Conservation (phyloP, 345 rosid species). For the Citrus australasica region DNA sequence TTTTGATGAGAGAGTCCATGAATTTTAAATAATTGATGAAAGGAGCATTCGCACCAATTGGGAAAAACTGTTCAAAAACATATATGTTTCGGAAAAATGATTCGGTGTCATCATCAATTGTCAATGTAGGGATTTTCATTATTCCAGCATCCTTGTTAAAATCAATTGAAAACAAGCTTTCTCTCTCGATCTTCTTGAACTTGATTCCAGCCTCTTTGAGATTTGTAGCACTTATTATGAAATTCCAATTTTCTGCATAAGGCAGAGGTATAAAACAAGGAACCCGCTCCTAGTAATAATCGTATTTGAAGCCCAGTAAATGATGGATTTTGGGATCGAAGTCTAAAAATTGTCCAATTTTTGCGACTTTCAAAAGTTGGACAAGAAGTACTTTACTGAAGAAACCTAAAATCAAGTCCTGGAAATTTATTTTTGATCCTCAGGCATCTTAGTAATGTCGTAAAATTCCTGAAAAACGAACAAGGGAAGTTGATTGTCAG, state of each 20-base stretch:
- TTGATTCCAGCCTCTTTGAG: constrained; percentile 20
- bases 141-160: background rate
- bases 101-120: background rate
- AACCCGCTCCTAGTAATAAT: background rate
- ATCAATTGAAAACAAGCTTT: background rate
- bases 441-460: background rate
- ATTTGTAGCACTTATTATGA: constrained; percentile 8
- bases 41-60: background rate
- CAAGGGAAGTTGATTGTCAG: constrained; percentile 5
- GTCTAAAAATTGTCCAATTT: too few species aligned
- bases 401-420: background rate
- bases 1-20: constrained; percentile 10
- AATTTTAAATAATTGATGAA: constrained; percentile 8
- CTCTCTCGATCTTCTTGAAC: background rate
- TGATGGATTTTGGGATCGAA: background rate
- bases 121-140: constrained; percentile 7
- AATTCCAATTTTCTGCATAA: background rate
- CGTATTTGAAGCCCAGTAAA: background rate
- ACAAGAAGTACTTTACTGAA: background rate
- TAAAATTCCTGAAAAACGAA: constrained; percentile 3
- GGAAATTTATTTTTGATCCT: background rate
- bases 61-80: constrained; percentile 6
- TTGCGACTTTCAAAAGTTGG: background rate
- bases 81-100: background rate
- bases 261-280: background rate